A percentile compares a stretch with the other conserved stretches of the same genome.
Conservation (phyloP, 352 stramenopile genomes). For the Phytophthora hybrid region DNA sequence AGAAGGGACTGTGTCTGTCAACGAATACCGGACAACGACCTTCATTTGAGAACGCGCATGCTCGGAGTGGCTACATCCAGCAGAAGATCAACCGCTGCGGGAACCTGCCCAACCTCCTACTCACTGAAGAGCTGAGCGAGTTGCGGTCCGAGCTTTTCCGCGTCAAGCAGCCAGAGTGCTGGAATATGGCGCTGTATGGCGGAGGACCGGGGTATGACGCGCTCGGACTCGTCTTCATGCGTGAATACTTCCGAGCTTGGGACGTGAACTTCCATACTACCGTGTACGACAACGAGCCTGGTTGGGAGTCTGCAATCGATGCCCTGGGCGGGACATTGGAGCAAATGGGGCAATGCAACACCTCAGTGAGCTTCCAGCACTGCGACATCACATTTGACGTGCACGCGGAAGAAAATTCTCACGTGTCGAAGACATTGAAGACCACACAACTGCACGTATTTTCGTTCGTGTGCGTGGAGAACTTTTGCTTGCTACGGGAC, state of each 20-base stretch:
- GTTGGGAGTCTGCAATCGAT: constrained; percentile 56
- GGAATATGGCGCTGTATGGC: constrained; percentile 67
- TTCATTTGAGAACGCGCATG: constrained; percentile 65
- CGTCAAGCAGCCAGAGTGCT: constrained; percentile 31
- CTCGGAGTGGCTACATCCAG: constrained; percentile 70
- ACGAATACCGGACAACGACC: constrained; percentile 73
- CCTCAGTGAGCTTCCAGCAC: constrained; percentile 50
- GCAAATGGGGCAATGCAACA: constrained; percentile 28
- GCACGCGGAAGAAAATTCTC: constrained; percentile 44
- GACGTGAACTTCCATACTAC: constrained; percentile 58
- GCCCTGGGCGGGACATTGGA: constrained; percentile 44
- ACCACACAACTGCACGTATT: constrained; percentile 66
- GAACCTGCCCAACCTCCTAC: constrained; percentile 68
- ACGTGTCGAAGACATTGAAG: constrained; percentile 35
- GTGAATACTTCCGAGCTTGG: constrained; percentile 56
- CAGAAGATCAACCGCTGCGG: constrained; percentile 78
- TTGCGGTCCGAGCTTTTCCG: constrained; percentile 67
- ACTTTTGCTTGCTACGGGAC: constrained; percentile 60
- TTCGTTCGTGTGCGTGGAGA: constrained; percentile 80
- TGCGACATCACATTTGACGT: constrained; percentile 73
- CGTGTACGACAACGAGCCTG: constrained; percentile 79
- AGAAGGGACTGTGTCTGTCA: constrained; percentile 63
- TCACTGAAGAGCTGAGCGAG: constrained; percentile 57
- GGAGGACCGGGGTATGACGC: constrained; percentile 69
- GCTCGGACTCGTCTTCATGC: constrained; percentile 63